Conservation (phyloP, 2,329 filamentous ascomycete species). For the Thielaviopsis populi region DNA sequence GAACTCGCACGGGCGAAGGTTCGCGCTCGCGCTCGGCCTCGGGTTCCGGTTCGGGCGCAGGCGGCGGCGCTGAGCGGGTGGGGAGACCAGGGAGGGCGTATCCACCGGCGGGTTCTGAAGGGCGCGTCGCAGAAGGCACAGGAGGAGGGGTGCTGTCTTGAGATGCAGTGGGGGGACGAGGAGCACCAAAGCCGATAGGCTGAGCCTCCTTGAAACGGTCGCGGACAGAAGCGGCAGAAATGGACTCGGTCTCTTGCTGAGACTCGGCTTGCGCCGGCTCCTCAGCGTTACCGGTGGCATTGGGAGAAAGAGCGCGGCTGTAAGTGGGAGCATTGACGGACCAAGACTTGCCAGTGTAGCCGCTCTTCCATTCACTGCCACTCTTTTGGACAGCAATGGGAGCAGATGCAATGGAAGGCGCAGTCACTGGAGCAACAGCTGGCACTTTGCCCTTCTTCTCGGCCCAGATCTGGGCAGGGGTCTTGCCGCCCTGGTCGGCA, state of each 20-base stretch:
- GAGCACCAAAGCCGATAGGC: constrained; percentile 44
- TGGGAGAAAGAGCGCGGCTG: constrained; percentile 45
- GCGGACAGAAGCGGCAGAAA: constrained; percentile 57
- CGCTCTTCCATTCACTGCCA: constrained; percentile 73
- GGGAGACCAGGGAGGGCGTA: constrained; percentile 68
- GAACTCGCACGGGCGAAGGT: constrained; percentile 67
- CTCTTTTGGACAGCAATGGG: constrained; percentile 52
- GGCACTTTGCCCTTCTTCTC: constrained; percentile 71
- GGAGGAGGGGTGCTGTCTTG: constrained; percentile 31
- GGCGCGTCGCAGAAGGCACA: constrained; percentile 25
- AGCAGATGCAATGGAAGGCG: constrained; percentile 32
- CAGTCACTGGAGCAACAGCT: constrained; percentile 30
- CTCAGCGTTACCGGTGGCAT: constrained; percentile 44
- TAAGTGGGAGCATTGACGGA: constrained; percentile 59
- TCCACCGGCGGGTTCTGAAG: constrained; percentile 56
- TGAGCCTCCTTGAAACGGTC: constrained; percentile 70
- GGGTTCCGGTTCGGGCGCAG: constrained; percentile 42
- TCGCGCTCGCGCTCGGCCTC: constrained; percentile 43
- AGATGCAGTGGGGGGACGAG: constrained; percentile 25
- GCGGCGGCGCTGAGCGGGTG: constrained; percentile 36
- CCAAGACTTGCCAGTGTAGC: constrained; percentile 83
- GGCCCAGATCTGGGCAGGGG: constrained; percentile 90
- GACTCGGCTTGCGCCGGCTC: constrained; percentile 25
- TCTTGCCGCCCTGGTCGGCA: constrained; percentile 88
- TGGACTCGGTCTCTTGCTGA: constrained; percentile 37